phyloP scores from a whole-genome alignment of 352 stramenopile genomes.

The Pythium rhizo-oryzae region DNA sequence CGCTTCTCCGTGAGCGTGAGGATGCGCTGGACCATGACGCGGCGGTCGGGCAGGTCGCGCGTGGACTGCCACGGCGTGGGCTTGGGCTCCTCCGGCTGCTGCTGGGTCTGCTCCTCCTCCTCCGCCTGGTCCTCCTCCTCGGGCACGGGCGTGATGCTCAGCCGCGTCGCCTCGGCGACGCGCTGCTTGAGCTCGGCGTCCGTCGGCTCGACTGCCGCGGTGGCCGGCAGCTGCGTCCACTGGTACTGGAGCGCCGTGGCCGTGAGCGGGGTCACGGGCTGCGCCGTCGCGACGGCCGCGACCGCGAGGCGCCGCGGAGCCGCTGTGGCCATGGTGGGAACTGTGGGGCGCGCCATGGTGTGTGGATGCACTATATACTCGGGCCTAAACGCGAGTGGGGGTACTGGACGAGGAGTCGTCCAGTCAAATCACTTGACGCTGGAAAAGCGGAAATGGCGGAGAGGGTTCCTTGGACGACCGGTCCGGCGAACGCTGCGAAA shows the following conservation, averaged over 20 bases:
- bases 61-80: slow-evolving; percentile 51
- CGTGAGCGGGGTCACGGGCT: slow-evolving; percentile 29
- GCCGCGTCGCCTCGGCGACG: slow-evolving; percentile 14
- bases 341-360: background rate
- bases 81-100: slow-evolving; percentile 23
- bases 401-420: slow-evolving; percentile 23
- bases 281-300: slow-evolving; percentile 6
- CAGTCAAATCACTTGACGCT: slow-evolving; percentile 19
- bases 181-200: slow-evolving; percentile 33
- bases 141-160: slow-evolving; percentile 22
- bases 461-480: background rate
- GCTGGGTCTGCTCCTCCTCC: background rate
- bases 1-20: slow-evolving; percentile 56
- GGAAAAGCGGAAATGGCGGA: slow-evolving; percentile 26
- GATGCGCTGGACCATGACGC: slow-evolving; percentile 74
- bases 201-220: slow-evolving; percentile 7
- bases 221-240: slow-evolving; percentile 26
- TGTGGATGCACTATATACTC: slow-evolving; percentile 8
- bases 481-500: background rate
- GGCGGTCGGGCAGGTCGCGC: slow-evolving; percentile 60
- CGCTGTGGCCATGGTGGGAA: background rate
- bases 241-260: slow-evolving; percentile 31
- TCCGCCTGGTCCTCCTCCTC: slow-evolving; percentile 22
- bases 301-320: slow-evolving; percentile 8
- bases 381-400: slow-evolving; percentile 3